These are phyloP conservation scores for Blastomyces parvus DNA, from an alignment of 2,329 filamentous ascomycete genomes.

Conservation along the genomic window DNA sequence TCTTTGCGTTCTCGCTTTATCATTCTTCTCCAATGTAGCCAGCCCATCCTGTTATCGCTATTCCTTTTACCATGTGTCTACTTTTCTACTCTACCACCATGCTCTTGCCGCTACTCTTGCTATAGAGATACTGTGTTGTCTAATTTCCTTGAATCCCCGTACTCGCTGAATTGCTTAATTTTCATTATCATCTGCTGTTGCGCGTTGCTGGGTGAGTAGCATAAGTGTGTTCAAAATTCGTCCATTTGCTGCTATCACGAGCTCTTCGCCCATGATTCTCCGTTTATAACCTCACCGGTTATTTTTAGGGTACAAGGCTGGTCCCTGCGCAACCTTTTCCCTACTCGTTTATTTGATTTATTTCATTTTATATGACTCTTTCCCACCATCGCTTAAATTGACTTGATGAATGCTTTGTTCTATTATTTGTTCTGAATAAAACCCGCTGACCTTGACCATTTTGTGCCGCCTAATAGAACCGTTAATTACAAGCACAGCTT, in stretches of 20 bases:
- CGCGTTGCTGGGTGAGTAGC: background rate
- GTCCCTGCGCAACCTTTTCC: background rate
- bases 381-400: background rate
- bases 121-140: background rate
- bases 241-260: background rate
- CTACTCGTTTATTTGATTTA: background rate
- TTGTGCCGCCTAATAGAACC: background rate
- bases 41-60: background rate
- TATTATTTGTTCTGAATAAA: background rate
- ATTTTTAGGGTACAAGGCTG: background rate
- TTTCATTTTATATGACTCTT: background rate
- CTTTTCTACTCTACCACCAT: background rate
- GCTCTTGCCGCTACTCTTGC: background rate
- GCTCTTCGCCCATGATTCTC: background rate
- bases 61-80: background rate
- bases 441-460: background rate
- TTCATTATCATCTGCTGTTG: background rate
- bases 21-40: no score
- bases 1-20: background rate
- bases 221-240: background rate
- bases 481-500: background rate
- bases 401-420: background rate
- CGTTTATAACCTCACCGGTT: background rate
- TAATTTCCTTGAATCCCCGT: background rate
- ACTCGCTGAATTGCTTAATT: background rate